Base-by-base conservation (phyloP, 106 monocot genomes). In the Dioscorea dumetorum region DNA sequence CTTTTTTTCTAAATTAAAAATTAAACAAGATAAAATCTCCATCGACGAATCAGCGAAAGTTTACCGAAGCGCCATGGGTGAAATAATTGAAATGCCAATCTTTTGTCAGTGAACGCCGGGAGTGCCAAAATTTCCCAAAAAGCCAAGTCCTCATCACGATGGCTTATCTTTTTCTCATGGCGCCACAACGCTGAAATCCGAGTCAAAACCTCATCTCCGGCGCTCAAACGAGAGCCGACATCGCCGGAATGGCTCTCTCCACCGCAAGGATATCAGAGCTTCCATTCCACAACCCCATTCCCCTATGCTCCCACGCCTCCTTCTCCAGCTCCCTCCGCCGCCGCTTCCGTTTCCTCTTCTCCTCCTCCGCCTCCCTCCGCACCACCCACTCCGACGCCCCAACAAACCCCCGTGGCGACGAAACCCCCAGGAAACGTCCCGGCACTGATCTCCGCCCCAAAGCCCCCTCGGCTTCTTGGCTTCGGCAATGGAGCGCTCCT, bases 401-500 rank as follows among this genome's bases (percentile, higher is more conserved):
- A 48, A 17, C 64, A 8, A 58, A 48, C 22, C 66, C 68, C 24
- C 28, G 67, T 9, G 16, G 31, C 16, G 12, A 20, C 10, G n/a
- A 50, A 22, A 50, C 24, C 51, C 51, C 22, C 32, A 3, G 71
- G 48, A 12, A 41, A 41, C 41, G 41, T 41, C 5, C 41, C 5
- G 41, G 0, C 9, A 10, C 41, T 41, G 41, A 1, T 41, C 63
- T 51, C 24, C 54, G 54, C 54, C 41, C 18, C 19, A 72, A 66
- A 41, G 23, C 74, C 0, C 58, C 74, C 10, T 67, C 76, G 23
- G 24, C 86, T 4, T 79, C 89, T 0, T 89, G 88, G 86, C 71
- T 89, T 21, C 81, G 71, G 81, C 68, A 80, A 9, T 86, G 89
- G 89, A 24, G 57, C 23, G 61, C 78, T 13, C 72, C 78, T 9